A percentile compares a stretch with the other conserved stretches of the same genome.
Evolutionary conservation across 2,329 filamentous ascomycete genomes (phyloP).

Genomic region (Nemania sp.): DNA sequence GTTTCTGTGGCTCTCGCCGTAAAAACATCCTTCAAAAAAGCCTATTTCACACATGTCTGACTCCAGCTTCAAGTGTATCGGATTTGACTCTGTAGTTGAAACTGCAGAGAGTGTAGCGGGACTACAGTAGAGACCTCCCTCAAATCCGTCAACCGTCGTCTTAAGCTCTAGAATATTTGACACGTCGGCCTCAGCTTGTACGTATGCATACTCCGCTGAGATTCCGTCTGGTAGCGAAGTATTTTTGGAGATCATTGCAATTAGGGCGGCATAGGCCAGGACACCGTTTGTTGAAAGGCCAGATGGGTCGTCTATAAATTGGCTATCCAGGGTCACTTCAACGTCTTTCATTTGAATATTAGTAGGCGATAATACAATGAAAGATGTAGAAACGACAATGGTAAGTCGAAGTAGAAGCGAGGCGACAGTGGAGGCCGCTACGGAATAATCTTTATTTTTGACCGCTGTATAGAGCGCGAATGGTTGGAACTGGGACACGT

Average conservation of each 20-base stretch:
- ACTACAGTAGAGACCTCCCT: background rate
- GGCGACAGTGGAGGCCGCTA: background rate
- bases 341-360: background rate
- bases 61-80: background rate
- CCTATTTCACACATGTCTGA: background rate
- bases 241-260: background rate
- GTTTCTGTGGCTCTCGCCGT: no score
- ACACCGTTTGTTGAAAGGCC: background rate
- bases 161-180: background rate
- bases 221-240: background rate
- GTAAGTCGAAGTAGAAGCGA: background rate
- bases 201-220: background rate
- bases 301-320: background rate
- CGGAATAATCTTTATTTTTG: constrained; percentile 8
- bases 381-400: background rate
- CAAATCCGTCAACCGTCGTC: background rate
- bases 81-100: background rate
- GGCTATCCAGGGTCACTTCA: background rate
- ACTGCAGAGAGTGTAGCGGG: background rate
- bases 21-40: no score
- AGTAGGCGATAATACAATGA: background rate
- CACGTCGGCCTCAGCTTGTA: background rate
- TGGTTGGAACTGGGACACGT: constrained; percentile 10
- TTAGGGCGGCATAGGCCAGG: background rate
- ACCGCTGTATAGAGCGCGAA: background rate